These are phyloP conservation scores for Begonia peltatifolia DNA, from an alignment of 306 rosid genomes.

Conservation along the genomic window DNA sequence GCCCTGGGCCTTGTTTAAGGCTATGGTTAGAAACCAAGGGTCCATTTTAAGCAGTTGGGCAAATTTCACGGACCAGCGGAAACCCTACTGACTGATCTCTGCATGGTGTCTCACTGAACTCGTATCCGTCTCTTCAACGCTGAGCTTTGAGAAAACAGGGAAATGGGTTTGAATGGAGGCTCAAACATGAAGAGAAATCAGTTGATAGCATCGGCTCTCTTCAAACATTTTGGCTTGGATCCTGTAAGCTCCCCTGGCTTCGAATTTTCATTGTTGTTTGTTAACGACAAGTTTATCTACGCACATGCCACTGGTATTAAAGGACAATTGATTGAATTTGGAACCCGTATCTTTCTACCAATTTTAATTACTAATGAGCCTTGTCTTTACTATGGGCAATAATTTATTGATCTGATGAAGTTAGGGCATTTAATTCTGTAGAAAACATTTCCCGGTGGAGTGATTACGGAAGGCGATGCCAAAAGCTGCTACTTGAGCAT, in stretches of 20 bases:
- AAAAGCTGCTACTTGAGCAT: conserved; percentile 33
- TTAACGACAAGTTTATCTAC: not conserved
- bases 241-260: conserved; percentile 32
- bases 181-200: conserved; percentile 22
- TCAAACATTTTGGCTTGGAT: conserved; percentile 41
- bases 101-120: too few species aligned
- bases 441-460: conserved; percentile 24
- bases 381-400: conserved; percentile 3
- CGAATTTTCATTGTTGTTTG: conserved; percentile 3
- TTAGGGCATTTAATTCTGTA: conserved; percentile 17
- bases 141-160: not conserved
- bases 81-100: too few species aligned
- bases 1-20: too few species aligned
- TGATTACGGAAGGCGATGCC: conserved; percentile 27
- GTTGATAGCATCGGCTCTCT: conserved; percentile 36
- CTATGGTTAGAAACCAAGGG: too few species aligned
- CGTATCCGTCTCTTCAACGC: too few species aligned
- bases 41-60: too few species aligned
- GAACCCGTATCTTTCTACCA: too few species aligned
- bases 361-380: not conserved
- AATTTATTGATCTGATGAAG: conserved; percentile 8
- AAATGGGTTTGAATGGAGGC: conserved; percentile 39
- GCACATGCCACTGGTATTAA: too few species aligned
- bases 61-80: too few species aligned
- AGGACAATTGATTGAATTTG: too few species aligned